These are phyloP conservation scores for Anastatica hierochuntica DNA, from an alignment of 345 rosid species.

Conservation along the genomic window DNA sequence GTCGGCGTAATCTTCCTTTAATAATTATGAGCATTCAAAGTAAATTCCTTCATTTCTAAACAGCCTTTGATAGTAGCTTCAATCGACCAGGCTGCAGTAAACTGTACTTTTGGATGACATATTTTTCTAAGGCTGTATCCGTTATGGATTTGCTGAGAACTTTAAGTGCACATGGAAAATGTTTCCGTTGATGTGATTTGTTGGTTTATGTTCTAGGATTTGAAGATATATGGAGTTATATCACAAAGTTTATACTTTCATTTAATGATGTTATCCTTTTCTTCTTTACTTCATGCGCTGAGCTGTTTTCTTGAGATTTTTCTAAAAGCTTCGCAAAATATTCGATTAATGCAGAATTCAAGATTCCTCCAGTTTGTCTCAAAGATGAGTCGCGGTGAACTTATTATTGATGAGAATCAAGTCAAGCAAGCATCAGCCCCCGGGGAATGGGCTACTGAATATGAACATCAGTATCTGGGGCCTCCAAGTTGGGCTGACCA, in stretches of 20 bases:
- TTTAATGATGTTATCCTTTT: background rate
- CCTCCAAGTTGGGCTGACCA: constrained; percentile 92
- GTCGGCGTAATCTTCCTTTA: constrained; percentile 28
- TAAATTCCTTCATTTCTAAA: background rate
- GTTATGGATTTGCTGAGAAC: constrained; percentile 10
- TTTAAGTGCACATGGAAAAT: background rate
- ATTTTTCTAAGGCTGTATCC: background rate
- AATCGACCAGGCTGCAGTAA: background rate
- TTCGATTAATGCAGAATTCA: constrained; percentile 67
- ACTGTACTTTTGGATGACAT: constrained; percentile 6
- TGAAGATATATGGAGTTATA: background rate
- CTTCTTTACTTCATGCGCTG: background rate
- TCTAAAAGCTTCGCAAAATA: constrained; percentile 3
- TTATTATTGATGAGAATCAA: constrained; percentile 88
- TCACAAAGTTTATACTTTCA: background rate
- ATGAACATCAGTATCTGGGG: constrained; percentile 59
- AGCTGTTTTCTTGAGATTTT: constrained; percentile 7
- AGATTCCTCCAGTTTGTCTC: constrained; percentile 97
- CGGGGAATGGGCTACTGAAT: constrained; percentile 88
- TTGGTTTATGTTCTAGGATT: background rate
- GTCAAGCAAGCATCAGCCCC: constrained; percentile 58
- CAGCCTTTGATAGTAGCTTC: background rate
- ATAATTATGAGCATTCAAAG: background rate
- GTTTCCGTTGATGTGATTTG: constrained; percentile 2
- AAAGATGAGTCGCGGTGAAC: constrained; percentile 99